These are phyloP conservation scores for Sisymbrium irio DNA, from an alignment of 345 rosid genomes.

Conservation along the genomic window DNA sequence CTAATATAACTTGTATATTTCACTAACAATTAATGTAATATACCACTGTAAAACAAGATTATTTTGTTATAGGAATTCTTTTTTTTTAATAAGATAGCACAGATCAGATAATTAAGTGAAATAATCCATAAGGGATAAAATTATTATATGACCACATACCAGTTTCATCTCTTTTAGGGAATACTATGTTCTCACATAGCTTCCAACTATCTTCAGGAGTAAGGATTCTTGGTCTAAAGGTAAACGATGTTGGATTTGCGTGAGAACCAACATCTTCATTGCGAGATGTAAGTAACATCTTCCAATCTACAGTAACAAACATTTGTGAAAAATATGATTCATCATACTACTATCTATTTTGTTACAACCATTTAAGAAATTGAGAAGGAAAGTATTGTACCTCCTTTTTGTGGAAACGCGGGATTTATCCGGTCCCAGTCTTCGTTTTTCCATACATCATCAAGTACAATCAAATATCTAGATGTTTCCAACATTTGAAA, in stretches of 20 bases:
- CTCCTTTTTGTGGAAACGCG: neutral
- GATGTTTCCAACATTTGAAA: neutral
- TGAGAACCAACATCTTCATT: conserved; percentile 25
- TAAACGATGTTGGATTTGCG: conserved; percentile 11
- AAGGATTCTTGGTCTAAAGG: conserved; percentile 5
- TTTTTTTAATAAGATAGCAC: no score
- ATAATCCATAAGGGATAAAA: neutral
- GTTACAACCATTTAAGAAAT: neutral
- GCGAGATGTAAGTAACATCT: conserved; percentile 41
- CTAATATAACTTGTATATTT: no score
- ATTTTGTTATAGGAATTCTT: no score
- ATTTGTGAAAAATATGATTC: no score
- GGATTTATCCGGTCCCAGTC: neutral
- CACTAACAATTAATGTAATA: no score
- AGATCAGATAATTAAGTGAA: no score
- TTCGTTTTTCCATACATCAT: neutral
- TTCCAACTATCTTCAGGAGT: conserved; percentile 34
- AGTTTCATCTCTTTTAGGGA: conserved; percentile 3
- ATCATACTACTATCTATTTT: neutral
- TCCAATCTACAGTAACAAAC: conserved; percentile 31
- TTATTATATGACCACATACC: conserved; percentile 8
- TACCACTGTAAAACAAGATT: no score
- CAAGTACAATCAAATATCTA: neutral
- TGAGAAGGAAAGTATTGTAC: neutral
- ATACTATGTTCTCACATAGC: conserved; percentile 33